Evolutionary conservation across 257 asterid species (phyloP).

Genomic region (Echium plantagineum): DNA sequence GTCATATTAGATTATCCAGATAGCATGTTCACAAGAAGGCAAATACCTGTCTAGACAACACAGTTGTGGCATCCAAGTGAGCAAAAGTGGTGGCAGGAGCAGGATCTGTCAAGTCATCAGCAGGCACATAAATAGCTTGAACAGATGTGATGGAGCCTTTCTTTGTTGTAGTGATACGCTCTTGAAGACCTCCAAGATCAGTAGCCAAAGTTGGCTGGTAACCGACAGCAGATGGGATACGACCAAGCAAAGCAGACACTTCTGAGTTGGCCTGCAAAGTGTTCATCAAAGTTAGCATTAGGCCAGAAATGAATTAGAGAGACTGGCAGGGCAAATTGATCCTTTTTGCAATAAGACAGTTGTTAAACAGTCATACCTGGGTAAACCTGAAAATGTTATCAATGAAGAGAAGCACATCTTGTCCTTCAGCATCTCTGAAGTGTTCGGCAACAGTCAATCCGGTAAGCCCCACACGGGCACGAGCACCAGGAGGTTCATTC

Average conservation of each 20-base stretch:
- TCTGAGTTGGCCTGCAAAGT: slow-evolving; percentile 82
- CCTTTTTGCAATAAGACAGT: neutral
- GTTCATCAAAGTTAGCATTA: neutral
- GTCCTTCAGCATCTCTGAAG: slow-evolving; percentile 98
- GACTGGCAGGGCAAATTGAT: neutral
- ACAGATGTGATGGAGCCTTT: slow-evolving; percentile 96
- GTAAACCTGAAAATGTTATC: slow-evolving; percentile 97
- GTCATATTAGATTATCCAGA: neutral
- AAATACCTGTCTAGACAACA: neutral
- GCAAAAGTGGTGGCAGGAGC: slow-evolving; percentile 99
- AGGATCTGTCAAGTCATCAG: slow-evolving; percentile 99
- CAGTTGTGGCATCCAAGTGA: slow-evolving; percentile 54
- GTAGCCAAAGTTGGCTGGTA: slow-evolving; percentile 97
- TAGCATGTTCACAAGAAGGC: neutral
- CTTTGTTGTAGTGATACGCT: slow-evolving; percentile 90
- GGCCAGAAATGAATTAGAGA: neutral
- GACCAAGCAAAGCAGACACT: slow-evolving; percentile 98
- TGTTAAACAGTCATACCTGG: slow-evolving; percentile 36
- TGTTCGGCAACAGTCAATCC: slow-evolving; percentile 97
- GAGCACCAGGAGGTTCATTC: slow-evolving; percentile 99
- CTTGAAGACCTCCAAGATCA: slow-evolving; percentile 98
- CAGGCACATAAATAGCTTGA: slow-evolving; percentile 97
- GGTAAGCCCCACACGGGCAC: slow-evolving; percentile 99
- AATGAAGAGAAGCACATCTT: slow-evolving; percentile 96
- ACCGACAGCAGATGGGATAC: slow-evolving; percentile 99